Conservation (phyloP, 805 yeast genomes). For the Starmerella geochares region DNA sequence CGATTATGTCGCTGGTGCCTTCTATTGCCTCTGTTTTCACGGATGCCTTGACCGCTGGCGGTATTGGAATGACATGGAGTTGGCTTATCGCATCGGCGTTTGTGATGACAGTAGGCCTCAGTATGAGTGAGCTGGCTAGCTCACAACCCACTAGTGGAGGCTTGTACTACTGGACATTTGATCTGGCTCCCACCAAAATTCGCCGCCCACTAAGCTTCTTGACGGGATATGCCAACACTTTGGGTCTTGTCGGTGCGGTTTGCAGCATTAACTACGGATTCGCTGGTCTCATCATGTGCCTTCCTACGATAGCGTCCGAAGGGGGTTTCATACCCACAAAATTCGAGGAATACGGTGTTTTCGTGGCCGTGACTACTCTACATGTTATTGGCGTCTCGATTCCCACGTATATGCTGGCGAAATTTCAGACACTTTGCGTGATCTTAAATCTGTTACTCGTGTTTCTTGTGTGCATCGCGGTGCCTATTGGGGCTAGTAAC, state of each 20-base stretch:
- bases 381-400: conserved; percentile 47
- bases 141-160: conserved; percentile 73
- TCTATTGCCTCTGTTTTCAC: conserved; percentile 49
- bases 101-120: conserved; percentile 48
- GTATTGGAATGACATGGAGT: conserved; percentile 61
- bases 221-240: conserved; percentile 57
- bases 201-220: conserved; percentile 49
- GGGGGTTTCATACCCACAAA: conserved; percentile 47
- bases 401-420: conserved; percentile 50
- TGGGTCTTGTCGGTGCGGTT: conserved; percentile 56
- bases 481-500: conserved; percentile 44
- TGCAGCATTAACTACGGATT: conserved; percentile 68
- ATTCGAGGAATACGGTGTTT: conserved; percentile 53
- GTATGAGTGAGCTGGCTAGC: conserved; percentile 60
- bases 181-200: conserved; percentile 48
- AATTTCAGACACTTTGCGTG: conserved; percentile 52
- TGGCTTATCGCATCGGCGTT: conserved; percentile 54
- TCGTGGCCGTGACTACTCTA: conserved; percentile 48
- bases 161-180: conserved; percentile 56
- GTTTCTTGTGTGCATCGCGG: conserved; percentile 48
- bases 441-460: conserved; percentile 45
- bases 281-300: conserved; percentile 31
- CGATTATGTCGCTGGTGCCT: conserved; percentile 59
- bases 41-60: conserved; percentile 53
- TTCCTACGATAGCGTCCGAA: conserved; percentile 27